Evolutionary conservation across 2,329 filamentous ascomycete genomes (phyloP).

Genomic region (Drechslerella dactyloides): DNA sequence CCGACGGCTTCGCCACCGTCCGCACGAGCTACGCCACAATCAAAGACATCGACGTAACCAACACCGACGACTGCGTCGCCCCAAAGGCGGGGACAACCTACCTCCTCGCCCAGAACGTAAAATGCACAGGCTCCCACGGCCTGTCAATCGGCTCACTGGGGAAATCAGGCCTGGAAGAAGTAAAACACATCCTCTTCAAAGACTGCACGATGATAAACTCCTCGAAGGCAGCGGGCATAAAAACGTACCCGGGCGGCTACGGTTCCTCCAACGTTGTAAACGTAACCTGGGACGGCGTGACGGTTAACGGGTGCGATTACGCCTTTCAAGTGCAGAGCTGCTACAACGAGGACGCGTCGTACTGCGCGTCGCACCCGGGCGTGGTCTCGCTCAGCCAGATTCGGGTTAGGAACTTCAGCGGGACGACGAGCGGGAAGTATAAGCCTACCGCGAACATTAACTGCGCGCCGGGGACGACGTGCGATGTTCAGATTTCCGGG

Average conservation of each 20-base stretch:
- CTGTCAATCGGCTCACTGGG: conserved; percentile 62
- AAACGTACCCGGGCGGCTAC: conserved; percentile 60
- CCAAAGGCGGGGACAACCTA: conserved; percentile 60
- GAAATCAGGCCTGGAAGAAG: conserved; percentile 58
- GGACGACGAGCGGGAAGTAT: conserved; percentile 58
- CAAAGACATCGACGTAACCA: conserved; percentile 57
- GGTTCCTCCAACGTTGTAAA: conserved; percentile 59
- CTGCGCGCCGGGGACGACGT: conserved; percentile 58
- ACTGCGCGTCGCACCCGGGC: conserved; percentile 58
- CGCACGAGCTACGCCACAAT: conserved; percentile 58
- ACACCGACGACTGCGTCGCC: conserved; percentile 61
- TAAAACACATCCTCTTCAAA: conserved; percentile 60
- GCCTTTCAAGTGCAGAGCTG: conserved; percentile 62
- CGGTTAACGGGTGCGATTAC: conserved; percentile 59
- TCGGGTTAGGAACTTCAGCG: conserved; percentile 58
- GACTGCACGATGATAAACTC: conserved; percentile 59
- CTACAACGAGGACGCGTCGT: conserved; percentile 58
- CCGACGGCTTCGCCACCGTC: conserved; percentile 61
- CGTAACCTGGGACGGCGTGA: conserved; percentile 59
- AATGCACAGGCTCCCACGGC: conserved; percentile 62
- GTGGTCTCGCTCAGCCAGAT: conserved; percentile 57
- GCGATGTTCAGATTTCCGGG: conserved; percentile 57
- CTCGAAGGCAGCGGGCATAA: conserved; percentile 62
- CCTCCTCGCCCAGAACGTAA: conserved; percentile 59
- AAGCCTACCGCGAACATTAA: conserved; percentile 58